Evolutionary conservation across 208 protist genomes (phyloP).

Genomic region (Trypanosoma lewisi): DNA sequence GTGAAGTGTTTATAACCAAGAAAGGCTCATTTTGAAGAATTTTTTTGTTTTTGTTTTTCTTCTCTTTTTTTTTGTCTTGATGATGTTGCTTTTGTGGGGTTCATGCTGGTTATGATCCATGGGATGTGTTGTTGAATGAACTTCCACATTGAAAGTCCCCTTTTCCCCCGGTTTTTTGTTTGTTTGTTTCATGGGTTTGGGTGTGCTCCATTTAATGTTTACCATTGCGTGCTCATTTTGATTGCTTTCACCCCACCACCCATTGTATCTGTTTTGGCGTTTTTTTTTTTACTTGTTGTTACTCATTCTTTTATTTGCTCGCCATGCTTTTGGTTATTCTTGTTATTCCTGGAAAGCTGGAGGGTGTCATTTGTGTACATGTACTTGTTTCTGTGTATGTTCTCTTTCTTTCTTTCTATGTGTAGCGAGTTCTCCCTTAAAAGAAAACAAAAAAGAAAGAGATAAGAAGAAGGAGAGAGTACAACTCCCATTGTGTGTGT

Average conservation of each 20-base stretch:
- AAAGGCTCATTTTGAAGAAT: too few species aligned
- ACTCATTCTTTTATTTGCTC: not conserved
- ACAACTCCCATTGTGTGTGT: too few species aligned
- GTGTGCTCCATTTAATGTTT: not conserved
- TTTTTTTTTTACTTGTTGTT: not conserved
- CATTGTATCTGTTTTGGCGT: conserved; percentile 4
- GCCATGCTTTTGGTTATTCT: too few species aligned
- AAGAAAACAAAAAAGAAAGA: conserved; percentile 6
- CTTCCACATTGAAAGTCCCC: conserved; percentile 8
- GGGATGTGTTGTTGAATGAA: too few species aligned
- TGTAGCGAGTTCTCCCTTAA: not conserved
- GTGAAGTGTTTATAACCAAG: too few species aligned
- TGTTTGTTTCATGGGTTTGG: not conserved
- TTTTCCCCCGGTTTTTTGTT: conserved; percentile 8
- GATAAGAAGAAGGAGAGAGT: not conserved
- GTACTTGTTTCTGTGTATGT: not conserved
- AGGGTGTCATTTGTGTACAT: not conserved
- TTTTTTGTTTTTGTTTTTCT: not conserved
- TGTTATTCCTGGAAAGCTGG: too few species aligned
- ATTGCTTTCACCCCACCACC: not conserved
- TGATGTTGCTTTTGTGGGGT: too few species aligned
- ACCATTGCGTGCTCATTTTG: not conserved
- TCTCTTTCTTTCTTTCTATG: not conserved
- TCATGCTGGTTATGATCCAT: too few species aligned
- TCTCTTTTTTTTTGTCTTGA: not conserved